phyloP scores from a whole-genome alignment of 345 rosid genomes.

The Balakata baccata region DNA sequence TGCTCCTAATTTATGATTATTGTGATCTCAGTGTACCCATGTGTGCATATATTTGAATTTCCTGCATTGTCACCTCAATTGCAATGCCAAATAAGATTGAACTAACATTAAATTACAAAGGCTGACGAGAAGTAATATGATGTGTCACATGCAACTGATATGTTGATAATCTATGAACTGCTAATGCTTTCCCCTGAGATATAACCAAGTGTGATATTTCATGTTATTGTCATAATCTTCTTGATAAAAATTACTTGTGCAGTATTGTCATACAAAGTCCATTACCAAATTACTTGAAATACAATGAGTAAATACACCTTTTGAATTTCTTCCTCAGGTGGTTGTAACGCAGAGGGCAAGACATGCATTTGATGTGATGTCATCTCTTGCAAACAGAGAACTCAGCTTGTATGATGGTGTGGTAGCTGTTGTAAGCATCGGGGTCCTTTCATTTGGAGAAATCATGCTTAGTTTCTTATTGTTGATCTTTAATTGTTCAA shows the following conservation, averaged over 20 bases:
- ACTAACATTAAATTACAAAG: neutral
- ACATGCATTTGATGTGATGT: constrained; percentile 79
- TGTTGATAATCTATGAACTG: neutral
- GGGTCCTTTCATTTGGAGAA: constrained; percentile 6
- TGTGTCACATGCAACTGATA: neutral
- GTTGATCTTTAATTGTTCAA: neutral
- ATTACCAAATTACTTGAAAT: neutral
- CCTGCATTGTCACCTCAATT: constrained; percentile 1
- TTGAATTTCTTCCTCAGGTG: constrained; percentile 47
- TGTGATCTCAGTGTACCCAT: constrained; percentile 1
- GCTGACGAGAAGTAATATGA: neutral
- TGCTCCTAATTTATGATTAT: neutral
- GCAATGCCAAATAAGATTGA: neutral
- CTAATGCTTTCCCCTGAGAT: neutral
- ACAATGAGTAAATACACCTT: neutral
- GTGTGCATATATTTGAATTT: neutral
- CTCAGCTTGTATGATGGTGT: constrained; percentile 72
- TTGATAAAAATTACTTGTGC: neutral
- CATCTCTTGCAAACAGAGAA: constrained; percentile 52
- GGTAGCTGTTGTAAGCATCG: constrained; percentile 71
- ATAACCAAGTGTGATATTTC: neutral
- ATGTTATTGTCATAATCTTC: neutral
- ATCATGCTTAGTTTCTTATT: neutral
- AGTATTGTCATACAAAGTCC: neutral
- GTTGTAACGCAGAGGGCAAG: constrained; percentile 77